phyloP scores from a whole-genome alignment of 805 yeast genomes.

The Aciculoconidium aculeatum region DNA sequence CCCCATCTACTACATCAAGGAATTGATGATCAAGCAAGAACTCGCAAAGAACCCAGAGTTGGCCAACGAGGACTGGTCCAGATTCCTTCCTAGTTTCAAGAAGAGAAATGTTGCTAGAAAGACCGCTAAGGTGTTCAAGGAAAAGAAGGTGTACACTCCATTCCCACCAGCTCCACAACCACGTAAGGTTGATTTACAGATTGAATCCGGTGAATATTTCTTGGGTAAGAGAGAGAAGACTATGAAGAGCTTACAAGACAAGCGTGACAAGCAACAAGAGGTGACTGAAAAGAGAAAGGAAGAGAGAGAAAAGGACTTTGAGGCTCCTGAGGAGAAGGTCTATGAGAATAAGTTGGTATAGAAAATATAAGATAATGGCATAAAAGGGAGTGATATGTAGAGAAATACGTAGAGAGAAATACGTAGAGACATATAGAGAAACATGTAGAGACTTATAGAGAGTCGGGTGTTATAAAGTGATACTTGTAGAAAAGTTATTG shows the following conservation, averaged over 20 bases:
- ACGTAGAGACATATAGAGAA: too few species aligned
- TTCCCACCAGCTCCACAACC: conserved; percentile 98
- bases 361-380: too few species aligned
- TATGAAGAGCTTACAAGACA: conserved; percentile 62
- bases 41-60: conserved; percentile 91
- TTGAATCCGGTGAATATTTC: conserved; percentile 98
- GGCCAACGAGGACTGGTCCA: conserved; percentile 93
- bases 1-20: conserved; percentile 97
- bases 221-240: conserved; percentile 81
- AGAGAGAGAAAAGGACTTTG: conserved; percentile 72
- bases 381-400: conserved; percentile 12
- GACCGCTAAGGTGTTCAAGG: conserved; percentile 67
- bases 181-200: conserved; percentile 93
- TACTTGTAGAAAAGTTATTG: too few species aligned
- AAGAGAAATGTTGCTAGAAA: conserved; percentile 93
- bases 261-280: conserved; percentile 72
- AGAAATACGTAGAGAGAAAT: too few species aligned
- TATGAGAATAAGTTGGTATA: conserved; percentile 38
- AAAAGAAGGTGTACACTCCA: conserved; percentile 86
- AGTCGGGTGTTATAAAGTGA: too few species aligned
- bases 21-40: conserved; percentile 95
- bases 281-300: conserved; percentile 57
- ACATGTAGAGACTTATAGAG: too few species aligned
- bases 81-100: conserved; percentile 94
- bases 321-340: conserved; percentile 76